Evolutionary conservation across 495 filamentous ascomycete species (phyloP).

Genomic region (Hyaloscypha bicolor): DNA sequence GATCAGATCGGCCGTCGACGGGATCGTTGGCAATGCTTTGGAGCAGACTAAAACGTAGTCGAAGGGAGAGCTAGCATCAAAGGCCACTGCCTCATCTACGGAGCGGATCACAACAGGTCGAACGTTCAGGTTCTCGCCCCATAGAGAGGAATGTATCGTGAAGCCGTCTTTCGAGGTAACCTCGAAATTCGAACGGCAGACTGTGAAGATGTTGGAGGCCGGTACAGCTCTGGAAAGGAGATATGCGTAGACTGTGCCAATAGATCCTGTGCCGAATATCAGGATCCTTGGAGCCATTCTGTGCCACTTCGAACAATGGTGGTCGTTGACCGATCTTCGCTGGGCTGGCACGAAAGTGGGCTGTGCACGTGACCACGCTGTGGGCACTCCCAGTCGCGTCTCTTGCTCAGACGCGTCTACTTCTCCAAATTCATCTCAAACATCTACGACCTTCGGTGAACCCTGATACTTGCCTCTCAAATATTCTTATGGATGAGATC

Average conservation of each 20-base stretch:
- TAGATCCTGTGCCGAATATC: constrained; percentile 54
- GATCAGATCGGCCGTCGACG: constrained; percentile 42
- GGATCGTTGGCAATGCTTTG: constrained; percentile 42
- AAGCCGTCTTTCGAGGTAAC: constrained; percentile 50
- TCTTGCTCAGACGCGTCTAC: too few species aligned
- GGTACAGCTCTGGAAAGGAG: constrained; percentile 43
- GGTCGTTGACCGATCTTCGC: too few species aligned
- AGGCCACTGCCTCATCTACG: constrained; percentile 37
- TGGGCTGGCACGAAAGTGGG: too few species aligned
- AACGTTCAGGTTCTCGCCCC: constrained; percentile 41
- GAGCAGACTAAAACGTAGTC: constrained; percentile 57
- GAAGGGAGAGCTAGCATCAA: constrained; percentile 34
- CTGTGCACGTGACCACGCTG: too few species aligned
- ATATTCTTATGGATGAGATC: too few species aligned
- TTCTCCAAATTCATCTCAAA: too few species aligned
- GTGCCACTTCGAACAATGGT: too few species aligned
- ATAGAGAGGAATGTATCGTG: constrained; percentile 49
- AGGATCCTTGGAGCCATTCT: constrained; percentile 34
- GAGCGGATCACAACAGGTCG: constrained; percentile 44
- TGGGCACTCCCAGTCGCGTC: too few species aligned
- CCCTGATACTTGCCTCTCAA: too few species aligned
- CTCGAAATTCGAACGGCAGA: constrained; percentile 60
- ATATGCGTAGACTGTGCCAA: constrained; percentile 54
- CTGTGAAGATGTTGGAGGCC: constrained; percentile 45
- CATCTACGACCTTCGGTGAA: too few species aligned